Percentiles rank a stretch among this genome's conserved stretches.
These are phyloP conservation scores for Tillandsia fasciculata DNA, from an alignment of 176 grass and related monocot species.

Conservation along the genomic window DNA sequence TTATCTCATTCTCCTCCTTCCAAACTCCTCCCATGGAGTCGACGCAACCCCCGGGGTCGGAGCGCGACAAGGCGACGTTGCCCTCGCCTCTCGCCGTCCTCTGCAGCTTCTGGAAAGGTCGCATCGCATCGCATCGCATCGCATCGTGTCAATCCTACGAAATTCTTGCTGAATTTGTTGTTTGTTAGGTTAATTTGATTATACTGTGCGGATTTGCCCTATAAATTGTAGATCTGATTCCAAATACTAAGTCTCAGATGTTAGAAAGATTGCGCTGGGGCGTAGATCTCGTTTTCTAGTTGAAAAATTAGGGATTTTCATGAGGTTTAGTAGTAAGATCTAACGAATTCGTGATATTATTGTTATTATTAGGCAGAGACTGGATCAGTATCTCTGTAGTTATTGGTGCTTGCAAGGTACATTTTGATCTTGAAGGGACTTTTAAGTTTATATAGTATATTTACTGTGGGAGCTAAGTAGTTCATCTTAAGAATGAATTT, in stretches of 20 bases:
- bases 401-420: no score
- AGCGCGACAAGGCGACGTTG: slow-evolving; percentile 51
- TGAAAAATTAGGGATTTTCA: no score
- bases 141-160: not conserved
- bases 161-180: not conserved
- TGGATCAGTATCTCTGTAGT: no score
- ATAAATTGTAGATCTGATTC: not conserved
- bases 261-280: no score
- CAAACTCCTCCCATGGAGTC: slow-evolving; percentile 15
- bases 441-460: not conserved
- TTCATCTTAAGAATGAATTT: not conserved
- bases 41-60: slow-evolving; percentile 41
- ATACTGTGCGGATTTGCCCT: not conserved
- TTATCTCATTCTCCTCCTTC: no score
- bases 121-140: not conserved
- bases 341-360: no score
- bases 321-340: no score
- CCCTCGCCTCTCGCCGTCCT: slow-evolving; percentile 76
- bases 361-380: no score
- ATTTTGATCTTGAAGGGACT: not conserved
- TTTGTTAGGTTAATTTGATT: not conserved
- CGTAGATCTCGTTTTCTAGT: no score
- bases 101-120: slow-evolving; percentile 94
- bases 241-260: no score
- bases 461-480: not conserved